Evolutionary conservation across 805 yeast species (phyloP).

Genomic region (Cyberlindnera misumaiensis): DNA sequence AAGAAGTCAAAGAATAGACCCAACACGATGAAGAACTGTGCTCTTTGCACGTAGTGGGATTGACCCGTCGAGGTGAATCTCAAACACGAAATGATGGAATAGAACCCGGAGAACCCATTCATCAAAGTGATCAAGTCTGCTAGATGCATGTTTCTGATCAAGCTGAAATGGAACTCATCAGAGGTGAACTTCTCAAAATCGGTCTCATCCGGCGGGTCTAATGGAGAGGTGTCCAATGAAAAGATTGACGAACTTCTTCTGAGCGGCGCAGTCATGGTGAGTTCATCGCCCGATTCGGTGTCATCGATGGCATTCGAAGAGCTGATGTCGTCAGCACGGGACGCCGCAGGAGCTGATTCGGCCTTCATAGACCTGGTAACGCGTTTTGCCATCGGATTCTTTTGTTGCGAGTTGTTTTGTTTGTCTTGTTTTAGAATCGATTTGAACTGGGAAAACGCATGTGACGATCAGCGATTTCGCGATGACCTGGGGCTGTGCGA

Average conservation of each 20-base stretch:
- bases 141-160: constrained; percentile 82
- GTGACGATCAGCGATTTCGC: too few species aligned
- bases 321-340: constrained; percentile 2
- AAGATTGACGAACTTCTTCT: constrained; percentile 49
- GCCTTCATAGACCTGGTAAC: constrained; percentile 15
- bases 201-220: constrained; percentile 70
- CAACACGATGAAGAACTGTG: constrained; percentile 80
- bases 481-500: too few species aligned
- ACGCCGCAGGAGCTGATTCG: not conserved
- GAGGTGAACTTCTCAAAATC: constrained; percentile 76
- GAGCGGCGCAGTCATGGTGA: constrained; percentile 11
- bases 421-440: not conserved
- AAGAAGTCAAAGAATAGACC: constrained; percentile 95
- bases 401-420: not conserved
- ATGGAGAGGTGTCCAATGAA: constrained; percentile 35
- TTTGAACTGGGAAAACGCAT: too few species aligned
- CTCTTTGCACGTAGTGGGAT: constrained; percentile 71
- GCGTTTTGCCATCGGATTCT: constrained; percentile 13
- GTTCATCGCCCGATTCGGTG: constrained; percentile 16
- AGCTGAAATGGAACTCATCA: constrained; percentile 79
- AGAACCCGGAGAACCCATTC: constrained; percentile 92
- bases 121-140: constrained; percentile 94
- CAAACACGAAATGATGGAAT: constrained; percentile 79
- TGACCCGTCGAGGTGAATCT: constrained; percentile 69
- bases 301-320: constrained; percentile 15